phyloP scores from a whole-genome alignment of 495 filamentous ascomycete genomes.

The Trichodelitschia bisporula region DNA sequence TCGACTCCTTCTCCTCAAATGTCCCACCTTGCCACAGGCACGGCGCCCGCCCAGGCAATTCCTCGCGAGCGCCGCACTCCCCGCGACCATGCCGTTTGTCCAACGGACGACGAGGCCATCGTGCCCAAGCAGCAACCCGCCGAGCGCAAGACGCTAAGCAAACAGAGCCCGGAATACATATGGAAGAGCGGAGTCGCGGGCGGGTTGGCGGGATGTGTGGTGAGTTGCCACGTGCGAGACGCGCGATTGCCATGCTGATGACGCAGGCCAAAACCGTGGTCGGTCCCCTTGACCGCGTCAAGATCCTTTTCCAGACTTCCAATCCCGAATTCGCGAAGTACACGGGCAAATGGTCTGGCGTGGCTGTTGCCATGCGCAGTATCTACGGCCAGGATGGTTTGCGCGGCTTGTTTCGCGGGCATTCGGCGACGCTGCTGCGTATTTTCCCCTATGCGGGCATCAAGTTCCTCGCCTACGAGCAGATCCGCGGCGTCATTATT shows the following conservation, averaged over 20 bases:
- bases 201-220: constrained; percentile 6
- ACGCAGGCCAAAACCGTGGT: constrained; percentile 80
- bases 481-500: constrained; percentile 61
- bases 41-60: no score
- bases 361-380: constrained; percentile 49
- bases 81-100: constrained; percentile 13
- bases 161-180: constrained; percentile 53
- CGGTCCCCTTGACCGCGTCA: constrained; percentile 87
- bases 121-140: constrained; percentile 8
- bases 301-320: constrained; percentile 92
- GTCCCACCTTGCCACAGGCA: no score
- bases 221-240: constrained; percentile 1
- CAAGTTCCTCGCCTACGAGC: constrained; percentile 95
- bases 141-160: constrained; percentile 20
- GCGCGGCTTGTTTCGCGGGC: constrained; percentile 65
- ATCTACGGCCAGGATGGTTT: constrained; percentile 56
- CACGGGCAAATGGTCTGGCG: constrained; percentile 62
- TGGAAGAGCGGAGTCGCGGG: constrained; percentile 53
- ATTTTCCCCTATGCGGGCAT: constrained; percentile 96
- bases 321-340: constrained; percentile 89
- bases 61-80: no score
- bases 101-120: constrained; percentile 17
- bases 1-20: no score
- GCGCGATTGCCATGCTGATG: background rate
- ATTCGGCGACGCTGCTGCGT: constrained; percentile 77